Conservation (phyloP, 768 basidiomycete species). For the Russula emetica region DNA sequence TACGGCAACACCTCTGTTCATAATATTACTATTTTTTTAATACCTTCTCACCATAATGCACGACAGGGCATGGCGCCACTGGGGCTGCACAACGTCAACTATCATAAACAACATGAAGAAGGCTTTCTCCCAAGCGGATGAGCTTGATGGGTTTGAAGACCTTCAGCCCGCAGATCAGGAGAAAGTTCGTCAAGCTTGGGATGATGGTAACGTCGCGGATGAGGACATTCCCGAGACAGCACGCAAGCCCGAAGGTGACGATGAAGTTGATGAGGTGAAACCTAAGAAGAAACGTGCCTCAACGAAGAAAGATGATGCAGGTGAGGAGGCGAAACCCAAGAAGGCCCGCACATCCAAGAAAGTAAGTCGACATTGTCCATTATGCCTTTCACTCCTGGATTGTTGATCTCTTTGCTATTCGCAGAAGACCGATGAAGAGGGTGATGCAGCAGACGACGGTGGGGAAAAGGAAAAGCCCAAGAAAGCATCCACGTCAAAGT, state of each 20-base stretch:
- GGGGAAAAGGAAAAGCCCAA: constrained; percentile 51
- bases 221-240: constrained; percentile 80
- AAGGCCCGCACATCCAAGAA: constrained; percentile 30
- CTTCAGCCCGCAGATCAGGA: constrained; percentile 65
- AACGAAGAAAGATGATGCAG: constrained; percentile 35
- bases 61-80: constrained; percentile 77
- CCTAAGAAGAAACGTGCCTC: constrained; percentile 30
- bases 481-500: constrained; percentile 45
- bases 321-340: constrained; percentile 38
- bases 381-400: background rate
- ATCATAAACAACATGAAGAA: constrained; percentile 70
- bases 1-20: constrained; percentile 34
- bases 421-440: constrained; percentile 34
- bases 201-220: constrained; percentile 71
- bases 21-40: no score
- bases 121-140: constrained; percentile 50
- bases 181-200: constrained; percentile 66
- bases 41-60: no score
- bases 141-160: constrained; percentile 84
- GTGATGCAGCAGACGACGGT: constrained; percentile 43
- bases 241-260: constrained; percentile 47
- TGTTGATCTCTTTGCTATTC: constrained; percentile 6
- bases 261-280: constrained; percentile 41
- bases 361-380: constrained; percentile 12
- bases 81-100: constrained; percentile 76